These are phyloP conservation scores for Arachis stenosperma DNA, from an alignment of 306 rosid species.

Conservation along the genomic window DNA sequence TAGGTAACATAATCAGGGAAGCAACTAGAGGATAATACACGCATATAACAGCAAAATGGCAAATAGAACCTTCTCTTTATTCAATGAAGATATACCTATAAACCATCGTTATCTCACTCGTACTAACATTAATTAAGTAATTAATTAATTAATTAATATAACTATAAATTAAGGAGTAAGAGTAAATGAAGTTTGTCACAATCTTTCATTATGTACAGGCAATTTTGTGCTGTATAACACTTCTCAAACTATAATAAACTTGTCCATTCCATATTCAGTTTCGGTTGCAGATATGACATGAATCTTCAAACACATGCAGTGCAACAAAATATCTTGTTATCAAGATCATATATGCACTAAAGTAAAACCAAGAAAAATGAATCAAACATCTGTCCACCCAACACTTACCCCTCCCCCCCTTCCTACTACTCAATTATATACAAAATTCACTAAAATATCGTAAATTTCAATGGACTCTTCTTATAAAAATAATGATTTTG, in stretches of 20 bases:
- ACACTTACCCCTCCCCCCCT: background rate
- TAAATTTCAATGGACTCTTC: background rate
- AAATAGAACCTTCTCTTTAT: background rate
- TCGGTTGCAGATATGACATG: slow-evolving; percentile 6
- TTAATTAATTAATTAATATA: slow-evolving; percentile 8
- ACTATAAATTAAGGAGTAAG: background rate
- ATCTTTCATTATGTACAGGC: background rate
- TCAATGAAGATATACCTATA: background rate
- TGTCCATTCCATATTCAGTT: background rate
- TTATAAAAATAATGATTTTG: too few relatives aligned
- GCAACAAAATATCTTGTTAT: background rate
- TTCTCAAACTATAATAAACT: background rate
- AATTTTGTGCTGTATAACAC: background rate
- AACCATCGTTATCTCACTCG: background rate
- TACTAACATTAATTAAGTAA: background rate
- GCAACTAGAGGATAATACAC: slow-evolving; percentile 1
- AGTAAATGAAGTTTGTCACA: background rate
- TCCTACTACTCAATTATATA: slow-evolving; percentile 1
- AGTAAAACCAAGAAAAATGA: background rate
- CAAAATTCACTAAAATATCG: background rate
- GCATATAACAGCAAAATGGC: background rate
- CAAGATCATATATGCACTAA: background rate
- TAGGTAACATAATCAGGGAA: slow-evolving; percentile 10
- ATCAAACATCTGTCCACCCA: background rate
- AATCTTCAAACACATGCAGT: background rate